Base-by-base conservation (phyloP, 345 rosid genomes). In the Citrus sinensis region DNA sequence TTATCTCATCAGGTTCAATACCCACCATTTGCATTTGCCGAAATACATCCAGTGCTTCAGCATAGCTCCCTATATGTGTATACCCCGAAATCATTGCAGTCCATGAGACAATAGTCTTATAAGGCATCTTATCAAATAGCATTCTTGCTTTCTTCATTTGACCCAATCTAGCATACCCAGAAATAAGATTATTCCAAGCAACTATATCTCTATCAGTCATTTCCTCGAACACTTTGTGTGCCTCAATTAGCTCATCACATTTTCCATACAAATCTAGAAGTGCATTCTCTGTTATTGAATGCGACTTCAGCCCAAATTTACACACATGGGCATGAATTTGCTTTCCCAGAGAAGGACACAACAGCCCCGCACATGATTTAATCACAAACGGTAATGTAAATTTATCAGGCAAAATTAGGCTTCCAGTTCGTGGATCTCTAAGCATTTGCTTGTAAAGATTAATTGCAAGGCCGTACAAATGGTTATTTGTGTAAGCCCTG, bases 11-110 rank as follows among this genome's bases (percentile, higher is more conserved):
- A 60, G 88, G 90, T 34, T 82, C 88, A 29, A 83, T 55, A 64
- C 85, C 86, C 55, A 49, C 81, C 8, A 75, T 76, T 11, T 83
- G 87, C 87, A 90, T 83, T 46, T 79, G 76, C 32, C 84, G 79
- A 67, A 92, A 92, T 30, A 86, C 13, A 25, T 83, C 85, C 78
- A 90, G 56, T 32, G 92, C 91, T 13, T 89, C 86, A 16, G 14
- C 67, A 22, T 84, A 87, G 74, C 83, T 27, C 13, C 87, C 87
- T 13, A 70, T 85, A 58, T 56, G 85, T 0, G 84, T 77, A 75
- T 78, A 87, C 55, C 97, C 97, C 0, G 93, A 82, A 69, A 91
- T 86, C 85, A 92, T 85, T 1, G 85, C 82, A 14, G 92, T 90
- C 92, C 93, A 92, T 4, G 97, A 89, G 27, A 91, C 90, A 74